Evolutionary conservation across 495 filamentous ascomycete genomes (phyloP), one percentile per base, ranked within the genome.

Genomic region (Cryomyces minteri): DNA sequence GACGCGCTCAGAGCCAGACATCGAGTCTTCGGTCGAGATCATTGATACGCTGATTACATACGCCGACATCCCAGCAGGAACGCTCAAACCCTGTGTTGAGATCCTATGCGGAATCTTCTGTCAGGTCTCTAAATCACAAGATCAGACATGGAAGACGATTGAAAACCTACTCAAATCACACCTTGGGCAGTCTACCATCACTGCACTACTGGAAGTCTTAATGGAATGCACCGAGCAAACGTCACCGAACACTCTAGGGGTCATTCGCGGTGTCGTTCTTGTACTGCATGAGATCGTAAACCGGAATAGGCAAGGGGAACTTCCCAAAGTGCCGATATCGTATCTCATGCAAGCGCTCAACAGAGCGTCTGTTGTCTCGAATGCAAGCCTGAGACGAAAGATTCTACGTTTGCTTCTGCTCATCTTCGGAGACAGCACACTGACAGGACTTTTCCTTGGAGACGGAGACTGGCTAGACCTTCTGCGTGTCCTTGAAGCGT

Each of bases 91-190:
- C 44, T 83, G 84, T 53, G 63, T 95, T 18, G 76, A 84, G 55
- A 73, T 90, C 11, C 68, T 95, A 43, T 88, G 84, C 61, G 80
- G 78, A 45, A 84, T 88, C 29, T 80, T 87, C 57, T 77, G 80
- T 42, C 74, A 84, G 14, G 73, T 93, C 14, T 72, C 70, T 32
- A 67, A 68, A 42, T 68, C 88, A 12, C 72, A 76, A 43, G 77
- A 82, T 33, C 73, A 74, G 25, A 77, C 84, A 5, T 93, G 86
- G 69, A 73, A 76, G 41, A 76, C 80, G 12, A 71, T 90, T 33
- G 70, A 72, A 55, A 87, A 82, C 55, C 64, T 94, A 6, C 82
- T 80, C 51, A 79, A 72, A 53, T 93, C 86, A 4, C 82, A 85
- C 50, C 74, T 84, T 49, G 81, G 83, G 31, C 72, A 75, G 25